Base-by-base conservation (phyloP, 2,329 filamentous ascomycete genomes). In the Pezizomycotina sp. region DNA sequence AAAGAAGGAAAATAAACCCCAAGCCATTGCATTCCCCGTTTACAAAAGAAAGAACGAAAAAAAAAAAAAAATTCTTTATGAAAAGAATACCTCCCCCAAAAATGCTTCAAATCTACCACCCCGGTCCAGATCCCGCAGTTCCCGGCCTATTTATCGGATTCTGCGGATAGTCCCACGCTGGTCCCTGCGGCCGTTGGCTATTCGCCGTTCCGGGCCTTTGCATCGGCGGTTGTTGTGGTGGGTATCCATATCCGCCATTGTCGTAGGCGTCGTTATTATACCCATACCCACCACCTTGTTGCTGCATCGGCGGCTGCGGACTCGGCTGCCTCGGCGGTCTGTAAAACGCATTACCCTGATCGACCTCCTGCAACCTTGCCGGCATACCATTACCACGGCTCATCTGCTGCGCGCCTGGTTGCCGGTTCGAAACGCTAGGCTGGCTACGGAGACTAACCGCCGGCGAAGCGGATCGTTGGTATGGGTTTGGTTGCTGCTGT, bases 321-420 rank as follows among this genome's bases (percentile, higher is more conserved):
- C 22, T 12, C 12, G 8, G 7, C 7, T 7, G 22, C 12, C 8
- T 7, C 7, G 22, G 12, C 22, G 22, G 22, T 24, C 12, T 12
- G 37, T 37, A 25, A 29, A 22, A 26, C 36, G 39, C 20, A 34
- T 44, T 2, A 36, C 41, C 14, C 41, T 28, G 12, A 37, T 36
- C 6, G 41, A 37, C 7, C 36, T 36, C 9, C 6, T 26, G 14
- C 41, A 22, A 14, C 26, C 32, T 10, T 36, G 24, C 24, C 35
- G 36, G 12, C n/a, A n/a, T 43, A 36, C 18, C 28, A 24, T 3
- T 28, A 28, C 12, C 34, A 43, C 18, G 40, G 41, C 5, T 8
- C 22, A 12, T 32, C 35, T 8, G 41, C 37, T 27, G 37, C 34
- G 28, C 41, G 39, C 13, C 41, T 36, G 9, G 29, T 15, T 7